These are phyloP conservation scores for Sistotremastrum niveocremeum DNA, from an alignment of 768 basidiomycete genomes.

Conservation along the genomic window DNA sequence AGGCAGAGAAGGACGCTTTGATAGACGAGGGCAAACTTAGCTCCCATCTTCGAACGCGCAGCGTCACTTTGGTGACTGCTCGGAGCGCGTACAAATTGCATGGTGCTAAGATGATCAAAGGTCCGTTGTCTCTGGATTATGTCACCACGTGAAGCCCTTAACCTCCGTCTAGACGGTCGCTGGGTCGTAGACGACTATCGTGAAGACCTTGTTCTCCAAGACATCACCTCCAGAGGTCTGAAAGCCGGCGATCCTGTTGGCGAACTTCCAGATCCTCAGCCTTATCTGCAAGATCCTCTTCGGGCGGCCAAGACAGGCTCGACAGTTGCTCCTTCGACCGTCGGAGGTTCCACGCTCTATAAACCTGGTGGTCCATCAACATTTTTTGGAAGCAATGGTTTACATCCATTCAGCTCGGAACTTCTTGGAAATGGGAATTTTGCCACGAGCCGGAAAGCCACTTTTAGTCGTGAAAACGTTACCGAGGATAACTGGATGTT, in stretches of 20 bases:
- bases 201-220: conserved; percentile 68
- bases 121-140: conserved; percentile 29
- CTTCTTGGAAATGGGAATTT: conserved; percentile 49
- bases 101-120: conserved; percentile 79
- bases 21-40: conserved; percentile 82
- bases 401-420: conserved; percentile 60
- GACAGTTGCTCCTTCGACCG: conserved; percentile 13
- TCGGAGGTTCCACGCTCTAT: conserved; percentile 56
- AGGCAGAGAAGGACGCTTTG: conserved; percentile 84
- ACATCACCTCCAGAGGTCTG: conserved; percentile 69
- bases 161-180: conserved; percentile 48
- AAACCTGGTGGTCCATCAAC: conserved; percentile 89
- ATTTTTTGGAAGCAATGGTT: conserved; percentile 71
- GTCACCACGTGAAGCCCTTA: background rate
- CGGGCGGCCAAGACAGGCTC: conserved; percentile 14
- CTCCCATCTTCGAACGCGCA: conserved; percentile 76
- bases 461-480: conserved; percentile 67
- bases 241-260: conserved; percentile 74
- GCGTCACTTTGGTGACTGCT: conserved; percentile 87
- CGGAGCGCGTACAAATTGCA: conserved; percentile 90
- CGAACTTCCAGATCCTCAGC: conserved; percentile 66
- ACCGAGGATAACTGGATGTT: conserved; percentile 90
- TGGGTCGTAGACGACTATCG: conserved; percentile 96
- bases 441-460: conserved; percentile 70
- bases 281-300: conserved; percentile 28